phyloP scores from a whole-genome alignment of 768 basidiomycete genomes.

The Pisolithus sp. region DNA sequence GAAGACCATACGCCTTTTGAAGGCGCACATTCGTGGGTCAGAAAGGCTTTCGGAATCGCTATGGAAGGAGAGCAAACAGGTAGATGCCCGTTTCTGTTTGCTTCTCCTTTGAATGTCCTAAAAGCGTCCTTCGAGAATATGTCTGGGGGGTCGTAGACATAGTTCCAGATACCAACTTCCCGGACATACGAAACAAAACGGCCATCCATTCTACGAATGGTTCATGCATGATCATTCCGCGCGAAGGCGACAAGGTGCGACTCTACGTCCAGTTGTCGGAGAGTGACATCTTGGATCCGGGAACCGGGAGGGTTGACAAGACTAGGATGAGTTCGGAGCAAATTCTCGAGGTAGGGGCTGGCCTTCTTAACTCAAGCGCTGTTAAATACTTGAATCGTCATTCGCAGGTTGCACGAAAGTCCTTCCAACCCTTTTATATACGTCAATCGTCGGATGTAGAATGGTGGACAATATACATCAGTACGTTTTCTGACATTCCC shows the following conservation, averaged over 20 bases:
- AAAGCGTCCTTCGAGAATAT: constrained; percentile 35
- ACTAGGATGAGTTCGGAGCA: constrained; percentile 41
- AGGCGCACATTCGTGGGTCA: constrained; percentile 44
- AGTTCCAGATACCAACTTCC: constrained; percentile 66
- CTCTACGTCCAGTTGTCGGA: constrained; percentile 65
- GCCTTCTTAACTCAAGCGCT: not conserved
- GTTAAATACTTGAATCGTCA: not conserved
- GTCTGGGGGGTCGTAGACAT: constrained; percentile 82
- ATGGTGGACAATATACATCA: constrained; percentile 72
- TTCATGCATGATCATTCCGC: constrained; percentile 69
- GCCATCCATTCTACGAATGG: constrained; percentile 66
- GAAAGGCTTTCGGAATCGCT: constrained; percentile 36
- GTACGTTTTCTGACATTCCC: constrained; percentile 30
- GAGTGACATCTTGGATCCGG: constrained; percentile 37
- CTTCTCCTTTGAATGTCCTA: not conserved
- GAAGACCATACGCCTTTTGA: not conserved
- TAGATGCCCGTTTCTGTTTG: constrained; percentile 1
- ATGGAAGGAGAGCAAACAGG: constrained; percentile 49
- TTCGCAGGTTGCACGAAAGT: constrained; percentile 46
- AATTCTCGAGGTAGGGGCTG: constrained; percentile 42
- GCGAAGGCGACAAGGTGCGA: constrained; percentile 61
- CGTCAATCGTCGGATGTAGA: constrained; percentile 43
- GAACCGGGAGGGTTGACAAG: constrained; percentile 49
- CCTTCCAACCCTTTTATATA: constrained; percentile 52
- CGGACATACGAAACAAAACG: constrained; percentile 61